These are phyloP conservation scores for Neonectria sp. DNA, from an alignment of 2,329 filamentous ascomycete species.

Conservation along the genomic window DNA sequence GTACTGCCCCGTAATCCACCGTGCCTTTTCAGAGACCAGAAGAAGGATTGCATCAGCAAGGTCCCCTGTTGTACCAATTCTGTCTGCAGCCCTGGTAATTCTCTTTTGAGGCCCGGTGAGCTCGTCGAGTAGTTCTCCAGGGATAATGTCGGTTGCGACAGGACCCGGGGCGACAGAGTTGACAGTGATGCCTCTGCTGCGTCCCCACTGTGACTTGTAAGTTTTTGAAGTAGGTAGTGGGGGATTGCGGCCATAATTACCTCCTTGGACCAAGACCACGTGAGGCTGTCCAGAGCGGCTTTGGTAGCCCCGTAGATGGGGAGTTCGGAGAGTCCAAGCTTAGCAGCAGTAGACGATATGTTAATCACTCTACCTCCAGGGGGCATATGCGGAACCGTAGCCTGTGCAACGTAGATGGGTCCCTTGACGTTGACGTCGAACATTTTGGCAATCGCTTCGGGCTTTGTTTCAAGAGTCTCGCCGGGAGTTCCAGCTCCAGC, in stretches of 20 bases:
- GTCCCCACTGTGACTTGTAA: constrained; percentile 3
- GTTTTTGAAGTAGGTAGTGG: constrained; percentile 11
- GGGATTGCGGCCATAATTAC: constrained; percentile 37
- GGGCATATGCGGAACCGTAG: constrained; percentile 54
- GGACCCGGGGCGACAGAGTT: constrained; percentile 60
- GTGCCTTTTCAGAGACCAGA: constrained; percentile 55
- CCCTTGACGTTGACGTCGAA: constrained; percentile 55
- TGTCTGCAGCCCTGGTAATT: constrained; percentile 51
- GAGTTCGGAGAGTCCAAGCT: constrained; percentile 29
- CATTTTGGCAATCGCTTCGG: constrained; percentile 44
- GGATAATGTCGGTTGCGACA: constrained; percentile 53
- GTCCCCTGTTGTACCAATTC: constrained; percentile 55
- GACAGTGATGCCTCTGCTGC: constrained; percentile 55
- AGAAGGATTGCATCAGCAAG: constrained; percentile 60
- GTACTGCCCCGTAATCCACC: constrained; percentile 62
- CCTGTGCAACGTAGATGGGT: constrained; percentile 54
- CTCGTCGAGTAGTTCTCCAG: constrained; percentile 32
- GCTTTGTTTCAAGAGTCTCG: constrained; percentile 39
- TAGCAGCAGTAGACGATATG: constrained; percentile 40
- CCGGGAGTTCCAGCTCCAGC: constrained; percentile 47
- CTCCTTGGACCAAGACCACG: constrained; percentile 52
- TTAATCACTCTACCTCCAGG: constrained; percentile 48
- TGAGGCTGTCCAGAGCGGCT: constrained; percentile 55
- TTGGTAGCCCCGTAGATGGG: constrained; percentile 47
- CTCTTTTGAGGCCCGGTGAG: constrained; percentile 39